A percentile compares a stretch with the other conserved stretches of the same genome.
These are phyloP conservation scores for Aureobasidium sp. DNA, from an alignment of 2,329 filamentous ascomycete species.

Conservation along the genomic window DNA sequence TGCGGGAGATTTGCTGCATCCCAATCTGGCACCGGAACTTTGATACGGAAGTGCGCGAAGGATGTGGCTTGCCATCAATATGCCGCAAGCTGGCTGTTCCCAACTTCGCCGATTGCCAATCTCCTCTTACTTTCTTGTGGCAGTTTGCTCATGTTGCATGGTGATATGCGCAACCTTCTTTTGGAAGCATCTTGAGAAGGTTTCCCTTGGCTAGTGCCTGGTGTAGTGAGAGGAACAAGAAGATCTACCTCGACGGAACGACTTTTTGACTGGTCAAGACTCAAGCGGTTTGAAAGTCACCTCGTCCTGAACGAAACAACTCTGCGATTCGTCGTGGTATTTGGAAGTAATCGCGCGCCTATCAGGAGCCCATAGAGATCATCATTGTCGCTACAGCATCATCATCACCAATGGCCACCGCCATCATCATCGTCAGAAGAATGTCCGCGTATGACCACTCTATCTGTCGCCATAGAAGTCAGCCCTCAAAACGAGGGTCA, in stretches of 20 bases:
- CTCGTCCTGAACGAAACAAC: background rate
- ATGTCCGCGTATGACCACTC: background rate
- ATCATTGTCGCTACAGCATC: background rate
- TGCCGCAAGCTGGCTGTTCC: background rate
- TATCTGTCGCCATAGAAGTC: background rate
- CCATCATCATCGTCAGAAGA: background rate
- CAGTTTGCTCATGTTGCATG: background rate
- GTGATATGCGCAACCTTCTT: too few relatives aligned
- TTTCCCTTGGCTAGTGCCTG: too few relatives aligned
- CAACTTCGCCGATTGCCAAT: background rate
- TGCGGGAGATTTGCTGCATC: slow-evolving; percentile 14
- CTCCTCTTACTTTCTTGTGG: background rate
- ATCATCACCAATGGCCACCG: too few relatives aligned
- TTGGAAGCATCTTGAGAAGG: too few relatives aligned
- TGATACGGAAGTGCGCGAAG: background rate
- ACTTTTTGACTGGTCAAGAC: too few relatives aligned
- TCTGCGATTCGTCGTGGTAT: background rate
- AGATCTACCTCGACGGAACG: too few relatives aligned
- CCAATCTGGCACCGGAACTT: background rate
- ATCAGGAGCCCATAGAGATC: background rate
- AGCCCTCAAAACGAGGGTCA: background rate
- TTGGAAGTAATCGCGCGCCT: background rate
- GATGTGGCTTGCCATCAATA: background rate
- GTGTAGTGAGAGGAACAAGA: too few relatives aligned
- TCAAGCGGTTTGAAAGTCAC: background rate